Base-by-base conservation (phyloP, 2,329 filamentous ascomycete species). In the Coniella vitis region DNA sequence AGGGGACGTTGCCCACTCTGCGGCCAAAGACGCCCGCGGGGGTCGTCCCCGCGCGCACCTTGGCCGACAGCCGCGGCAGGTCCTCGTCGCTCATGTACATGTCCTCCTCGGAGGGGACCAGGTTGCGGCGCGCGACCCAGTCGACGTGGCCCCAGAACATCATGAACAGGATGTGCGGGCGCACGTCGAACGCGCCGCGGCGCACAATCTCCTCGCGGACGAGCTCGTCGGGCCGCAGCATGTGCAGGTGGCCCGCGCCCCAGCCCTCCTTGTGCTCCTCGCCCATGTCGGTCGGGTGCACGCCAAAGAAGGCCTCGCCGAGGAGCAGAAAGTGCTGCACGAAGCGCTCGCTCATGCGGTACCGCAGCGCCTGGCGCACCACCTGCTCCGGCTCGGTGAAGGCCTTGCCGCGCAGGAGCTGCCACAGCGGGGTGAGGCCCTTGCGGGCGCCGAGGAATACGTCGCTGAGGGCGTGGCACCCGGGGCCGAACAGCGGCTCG, bases 71-170 rank as follows among this genome's bases (percentile, higher is more conserved):
- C 53, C 56, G 21, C 46, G 58, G 41, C 14, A 58, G 47, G 22
- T 74, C 73, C 39, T 72, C 67, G 56, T 79, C 72, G 10, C 65
- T 68, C 58, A 80, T 70, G 58, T 76, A 74, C 55, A 74, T 68
- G 58, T 79, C 72, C 42, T 75, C 70, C 43, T 70, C 62, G 9
- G 64, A 69, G 2, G 78, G 75, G 0, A 73, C 69, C 4, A 78
- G 57, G 59, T 81, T 74, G 54, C 68, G 61, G 42, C 76, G 72
- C 1, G 71, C 78, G 4, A 60, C 42, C 45, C 69, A 72, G 62
- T 85, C 72, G 22, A 83, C 66, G 59, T 76, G 76, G 1, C 86
- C 85, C 70, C 78, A 87, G 14, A 78, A 53, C 56, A 82, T 69
- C 72, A 86, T 82, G 49, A 74, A 67, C 13, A 73, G 57, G 40